phyloP scores from a whole-genome alignment of 1,284 basidiomycete species.

The Austroboletus novae-zelandiae region DNA sequence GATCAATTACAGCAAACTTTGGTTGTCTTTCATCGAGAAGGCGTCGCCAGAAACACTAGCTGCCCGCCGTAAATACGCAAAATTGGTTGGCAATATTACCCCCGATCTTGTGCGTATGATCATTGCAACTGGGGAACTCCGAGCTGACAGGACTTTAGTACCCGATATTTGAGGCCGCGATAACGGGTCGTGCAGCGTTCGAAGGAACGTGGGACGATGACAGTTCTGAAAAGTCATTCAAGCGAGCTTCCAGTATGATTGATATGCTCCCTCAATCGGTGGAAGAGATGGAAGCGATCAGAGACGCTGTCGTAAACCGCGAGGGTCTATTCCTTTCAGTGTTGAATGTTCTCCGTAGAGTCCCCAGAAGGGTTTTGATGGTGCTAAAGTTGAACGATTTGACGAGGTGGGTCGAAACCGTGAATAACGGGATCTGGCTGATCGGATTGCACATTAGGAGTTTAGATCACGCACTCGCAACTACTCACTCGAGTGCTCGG shows the following conservation, averaged over 20 bases:
- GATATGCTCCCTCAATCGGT: conserved; percentile 67
- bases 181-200: conserved; percentile 65
- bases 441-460: conserved; percentile 41
- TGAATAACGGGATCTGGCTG: background rate
- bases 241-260: conserved; percentile 71
- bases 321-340: conserved; percentile 83
- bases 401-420: conserved; percentile 53
- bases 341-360: conserved; percentile 78
- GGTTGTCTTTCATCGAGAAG: conserved; percentile 81
- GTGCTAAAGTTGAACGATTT: conserved; percentile 84
- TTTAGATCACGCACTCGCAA: conserved; percentile 69
- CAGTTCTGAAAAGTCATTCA: conserved; percentile 37
- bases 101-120: conserved; percentile 68
- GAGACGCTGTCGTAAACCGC: conserved; percentile 73
- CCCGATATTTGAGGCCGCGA: conserved; percentile 84
- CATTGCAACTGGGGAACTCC: background rate
- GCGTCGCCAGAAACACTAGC: conserved; percentile 61
- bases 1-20: conserved; percentile 77
- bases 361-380: conserved; percentile 87
- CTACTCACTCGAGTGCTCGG: conserved; percentile 76
- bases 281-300: conserved; percentile 75
- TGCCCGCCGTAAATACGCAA: conserved; percentile 81
- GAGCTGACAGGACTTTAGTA: conserved; percentile 47
- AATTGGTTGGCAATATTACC: conserved; percentile 86
- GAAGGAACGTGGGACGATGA: conserved; percentile 53